Percentiles rank a stretch among this genome's conserved stretches.
Conservation (phyloP, 371 early-diverging fungal species). For the Gilbertella persicaria region DNA sequence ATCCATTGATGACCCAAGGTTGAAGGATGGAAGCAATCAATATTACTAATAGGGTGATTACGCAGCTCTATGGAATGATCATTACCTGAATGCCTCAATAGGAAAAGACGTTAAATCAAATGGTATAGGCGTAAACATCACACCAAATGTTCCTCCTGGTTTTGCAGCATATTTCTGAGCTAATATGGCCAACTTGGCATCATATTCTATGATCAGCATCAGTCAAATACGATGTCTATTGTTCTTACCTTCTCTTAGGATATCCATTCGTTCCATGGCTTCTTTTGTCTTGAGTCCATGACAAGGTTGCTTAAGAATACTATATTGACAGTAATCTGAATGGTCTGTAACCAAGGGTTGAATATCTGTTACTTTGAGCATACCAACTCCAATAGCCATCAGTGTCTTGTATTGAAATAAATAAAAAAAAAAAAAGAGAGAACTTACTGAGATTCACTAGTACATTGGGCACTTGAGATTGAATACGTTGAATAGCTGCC, state of each 20-base stretch:
- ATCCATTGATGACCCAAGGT: conserved; percentile 22
- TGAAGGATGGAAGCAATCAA: conserved; percentile 27
- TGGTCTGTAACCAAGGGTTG: conserved; percentile 3
- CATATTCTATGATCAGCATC: neutral
- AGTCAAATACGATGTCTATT: too few relatives aligned
- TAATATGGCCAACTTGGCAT: conserved; percentile 10
- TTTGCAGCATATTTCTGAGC: conserved; percentile 14
- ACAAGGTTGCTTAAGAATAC: conserved; percentile 8
- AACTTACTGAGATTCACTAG: conserved; percentile 13
- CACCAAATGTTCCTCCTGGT: conserved; percentile 12
- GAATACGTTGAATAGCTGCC: conserved; percentile 19
- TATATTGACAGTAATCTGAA: conserved; percentile 7
- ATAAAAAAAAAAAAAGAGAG: neutral
- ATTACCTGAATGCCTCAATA: conserved; percentile 21
- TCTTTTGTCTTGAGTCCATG: neutral
- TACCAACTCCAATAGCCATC: conserved; percentile 13
- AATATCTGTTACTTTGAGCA: conserved; percentile 12
- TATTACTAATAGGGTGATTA: conserved; percentile 6
- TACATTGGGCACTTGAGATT: conserved; percentile 8
- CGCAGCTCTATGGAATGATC: neutral
- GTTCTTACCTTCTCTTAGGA: neutral
- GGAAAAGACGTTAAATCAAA: conserved; percentile 20
- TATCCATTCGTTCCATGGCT: neutral
- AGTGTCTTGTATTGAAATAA: too few relatives aligned
- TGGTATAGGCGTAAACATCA: conserved; percentile 20